phyloP scores from a whole-genome alignment of 2,329 filamentous ascomycete species.

The Trichoderma atroviride region DNA sequence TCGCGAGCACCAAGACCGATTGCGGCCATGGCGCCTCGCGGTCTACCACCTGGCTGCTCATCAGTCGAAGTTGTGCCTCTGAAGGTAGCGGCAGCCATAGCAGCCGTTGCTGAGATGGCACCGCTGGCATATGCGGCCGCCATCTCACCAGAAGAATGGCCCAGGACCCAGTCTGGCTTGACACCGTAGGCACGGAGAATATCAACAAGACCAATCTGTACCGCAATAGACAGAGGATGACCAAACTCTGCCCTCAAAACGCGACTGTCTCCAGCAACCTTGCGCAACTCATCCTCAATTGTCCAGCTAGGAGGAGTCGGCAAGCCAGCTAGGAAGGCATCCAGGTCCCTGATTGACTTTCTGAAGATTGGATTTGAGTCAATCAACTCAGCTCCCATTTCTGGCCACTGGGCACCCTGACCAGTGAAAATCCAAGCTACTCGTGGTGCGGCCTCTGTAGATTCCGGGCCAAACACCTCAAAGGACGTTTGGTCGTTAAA shows the following conservation, averaged over 20 bases:
- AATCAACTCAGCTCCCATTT: slow-evolving; percentile 36
- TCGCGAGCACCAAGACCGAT: slow-evolving; percentile 42
- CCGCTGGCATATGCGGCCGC: slow-evolving; percentile 49
- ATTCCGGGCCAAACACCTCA: not conserved
- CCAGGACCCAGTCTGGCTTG: slow-evolving; percentile 41
- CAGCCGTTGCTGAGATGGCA: slow-evolving; percentile 39
- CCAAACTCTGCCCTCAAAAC: slow-evolving; percentile 39
- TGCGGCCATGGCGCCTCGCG: slow-evolving; percentile 43
- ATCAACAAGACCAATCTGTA: slow-evolving; percentile 49
- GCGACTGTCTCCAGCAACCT: slow-evolving; percentile 17
- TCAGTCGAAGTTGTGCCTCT: slow-evolving; percentile 36
- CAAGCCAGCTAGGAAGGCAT: slow-evolving; percentile 20
- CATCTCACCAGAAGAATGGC: slow-evolving; percentile 50
- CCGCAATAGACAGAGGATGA: slow-evolving; percentile 47
- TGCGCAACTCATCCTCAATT: slow-evolving; percentile 31
- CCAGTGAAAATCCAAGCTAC: slow-evolving; percentile 39
- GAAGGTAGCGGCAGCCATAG: slow-evolving; percentile 45
- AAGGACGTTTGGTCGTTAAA: slow-evolving; percentile 26
- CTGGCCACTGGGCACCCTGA: slow-evolving; percentile 42
- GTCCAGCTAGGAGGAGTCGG: slow-evolving; percentile 25
- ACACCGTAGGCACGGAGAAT: slow-evolving; percentile 40
- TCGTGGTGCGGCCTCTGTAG: not conserved
- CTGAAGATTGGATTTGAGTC: slow-evolving; percentile 17
- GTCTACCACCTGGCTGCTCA: not conserved
- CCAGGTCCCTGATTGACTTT: slow-evolving; percentile 3